Evolutionary conservation across 192 early-diverging fungal genomes (phyloP), one percentile per base, ranked within the genome.

Genomic region (Backusella tarrabulga): DNA sequence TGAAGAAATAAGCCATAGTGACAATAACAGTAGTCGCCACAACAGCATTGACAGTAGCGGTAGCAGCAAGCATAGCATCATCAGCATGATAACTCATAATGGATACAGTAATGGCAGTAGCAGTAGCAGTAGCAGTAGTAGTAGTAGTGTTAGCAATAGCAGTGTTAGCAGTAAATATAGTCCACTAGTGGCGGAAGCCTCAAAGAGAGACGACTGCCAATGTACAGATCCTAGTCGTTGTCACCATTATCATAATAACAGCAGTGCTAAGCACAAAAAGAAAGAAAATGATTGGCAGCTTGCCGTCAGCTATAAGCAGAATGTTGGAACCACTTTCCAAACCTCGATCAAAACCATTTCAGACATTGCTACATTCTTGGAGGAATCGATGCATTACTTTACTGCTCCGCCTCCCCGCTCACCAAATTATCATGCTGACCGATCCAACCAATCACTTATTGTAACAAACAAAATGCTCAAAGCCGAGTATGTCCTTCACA

Each of bases 381-480:
- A 56, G 8, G 76, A 77, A 23, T 72, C 76, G 0, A 29, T 72
- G 29, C 71, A 41, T 26, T 77, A 77, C 29, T 77, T 77, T 23
- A 66, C 21, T 3, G 44, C 72, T 21, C 26, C 76, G 34, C 60
- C 70, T n/a, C 70, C 70, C 14, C 52, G 70, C 34, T 41, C 26
- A 29, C 76, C 76, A 2, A 36, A 72, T 14, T 72, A 72, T 44
- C 71, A 71, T 67, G 36, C 70, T 34, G 76, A 77, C 5, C 36
- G 46, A 17, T 42, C 54, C 29, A 40, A 36, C 0, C 67, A 68
- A 17, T 46, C 44, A 9, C 44, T 76, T 12, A 34, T 42, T 34
- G 76, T 77, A 9, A 77, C 76, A 7, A 46, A 72, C n/a, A 77
- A 77, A 19, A 72, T 41, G 60, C 29, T 77, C 21, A 40, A 77